Conservation (phyloP, 768 basidiomycete genomes). For the Leccinellum luteum region DNA sequence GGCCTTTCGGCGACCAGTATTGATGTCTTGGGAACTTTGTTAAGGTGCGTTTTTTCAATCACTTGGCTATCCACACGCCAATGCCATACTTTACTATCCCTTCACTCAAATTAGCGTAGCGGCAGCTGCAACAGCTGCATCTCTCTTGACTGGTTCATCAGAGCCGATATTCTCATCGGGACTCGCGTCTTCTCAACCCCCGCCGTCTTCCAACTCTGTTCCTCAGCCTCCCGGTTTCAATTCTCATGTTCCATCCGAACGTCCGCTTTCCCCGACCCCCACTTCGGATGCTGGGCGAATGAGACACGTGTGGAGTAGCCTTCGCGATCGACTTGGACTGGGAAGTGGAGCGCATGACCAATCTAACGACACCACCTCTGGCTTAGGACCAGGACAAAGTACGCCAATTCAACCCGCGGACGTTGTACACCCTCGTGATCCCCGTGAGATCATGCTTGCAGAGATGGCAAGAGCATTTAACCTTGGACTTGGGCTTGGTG, state of each 20-base stretch:
- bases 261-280: slow-evolving; percentile 43
- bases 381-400: slow-evolving; percentile 9
- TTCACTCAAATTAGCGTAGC: slow-evolving; percentile 57
- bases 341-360: slow-evolving; percentile 27
- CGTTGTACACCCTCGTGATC: slow-evolving; percentile 35
- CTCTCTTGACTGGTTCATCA: slow-evolving; percentile 71
- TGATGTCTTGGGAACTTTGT: slow-evolving; percentile 77
- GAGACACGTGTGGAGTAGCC: slow-evolving; percentile 64
- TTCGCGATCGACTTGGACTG: slow-evolving; percentile 66
- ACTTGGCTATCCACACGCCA: background rate
- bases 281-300: slow-evolving; percentile 42
- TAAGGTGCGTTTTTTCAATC: slow-evolving; percentile 51
- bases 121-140: slow-evolving; percentile 89
- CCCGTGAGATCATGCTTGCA: slow-evolving; percentile 68
- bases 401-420: slow-evolving; percentile 10
- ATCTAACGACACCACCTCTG: slow-evolving; percentile 5
- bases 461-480: slow-evolving; percentile 84
- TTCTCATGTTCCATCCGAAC: slow-evolving; percentile 24
- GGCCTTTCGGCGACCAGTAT: slow-evolving; percentile 70
- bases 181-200: slow-evolving; percentile 39
- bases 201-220: slow-evolving; percentile 12
- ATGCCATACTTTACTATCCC: background rate
- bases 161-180: slow-evolving; percentile 61
- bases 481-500: slow-evolving; percentile 56
- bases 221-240: slow-evolving; percentile 11